Base-by-base conservation (phyloP, 306 rosid genomes). In the Ormosia emarginata region DNA sequence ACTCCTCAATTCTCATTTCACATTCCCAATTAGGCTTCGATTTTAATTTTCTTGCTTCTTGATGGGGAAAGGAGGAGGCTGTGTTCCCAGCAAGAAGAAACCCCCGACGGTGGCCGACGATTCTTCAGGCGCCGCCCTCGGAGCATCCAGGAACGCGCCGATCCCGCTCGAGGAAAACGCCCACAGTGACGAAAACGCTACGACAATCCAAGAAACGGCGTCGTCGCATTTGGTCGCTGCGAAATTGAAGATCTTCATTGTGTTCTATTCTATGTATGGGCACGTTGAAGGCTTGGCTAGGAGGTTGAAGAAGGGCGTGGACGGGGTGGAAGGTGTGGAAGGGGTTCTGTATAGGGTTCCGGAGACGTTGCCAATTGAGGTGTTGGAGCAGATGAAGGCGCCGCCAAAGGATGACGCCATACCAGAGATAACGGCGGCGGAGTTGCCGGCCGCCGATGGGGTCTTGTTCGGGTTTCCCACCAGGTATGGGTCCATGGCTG, bases 61-160 rank as follows among this genome's bases (percentile, higher is more conserved):
- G 43, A 93, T 95, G 99, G 98, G 98, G 47, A 95, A 95, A 85
- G 98, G 99, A 74, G 92, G 87, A 37, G 99, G 99, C 52, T 95
- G 99, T 75, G 88, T 95, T 73, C 97, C 96, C 14, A 95, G 98
- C 91, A 95, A 93, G 93, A 92, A 90, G 86, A 92, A 73, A 81
- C 67, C 62, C 2, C 91, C 85, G n/a, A 65, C 34, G 9, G 88
- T 46, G 71, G 36, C 79, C 41, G 86, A 15, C 3, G 87, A 89
- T 34, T 6, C 79, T 39, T 80, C 79, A 63, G 41, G 66, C 24
- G 67, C 2, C 32, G 66, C 29, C 39, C 29, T 72, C 36, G 80
- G 10, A 55, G 44, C 15, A 33, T 77, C 83, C 3, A 40, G 32
- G 4, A 61, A 44, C 17, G 80, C 85, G n/a, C 91, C 91, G 74